Evolutionary conservation across 1,284 basidiomycete species (phyloP), one percentile per base, ranked within the genome.

Genomic region (Fomitopsis pinicola): DNA sequence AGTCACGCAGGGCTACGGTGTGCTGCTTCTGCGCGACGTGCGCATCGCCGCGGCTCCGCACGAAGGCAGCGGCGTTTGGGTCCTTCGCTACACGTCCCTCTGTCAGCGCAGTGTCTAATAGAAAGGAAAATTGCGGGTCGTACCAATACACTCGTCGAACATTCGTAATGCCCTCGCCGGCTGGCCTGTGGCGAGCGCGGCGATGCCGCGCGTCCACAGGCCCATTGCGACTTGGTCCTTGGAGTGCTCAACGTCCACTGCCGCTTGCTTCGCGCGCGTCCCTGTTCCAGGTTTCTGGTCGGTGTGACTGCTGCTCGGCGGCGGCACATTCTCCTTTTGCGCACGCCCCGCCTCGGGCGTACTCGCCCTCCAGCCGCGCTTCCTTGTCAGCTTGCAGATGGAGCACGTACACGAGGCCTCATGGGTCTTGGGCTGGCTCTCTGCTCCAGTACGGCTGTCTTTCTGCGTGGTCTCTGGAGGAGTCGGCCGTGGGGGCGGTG

Each of bases 1-100:
- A 65, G 58, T 69, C 67, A 3, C 10, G 50, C 9, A 66, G 59
- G 10, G 63, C 64, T 5, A 57, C 36, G 3, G 33, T 36, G 57
- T 59, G 60, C 3, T 62, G 45, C n/a, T 58, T 42, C 17, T 19
- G n/a, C 19, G 58, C 42, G 28, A 53, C 55, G 30, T 63, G 55
- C 10, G 63, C 62, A 1, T 44, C 38, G 5, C 60, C 67, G 8
- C 67, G 64, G 15, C 56, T 58, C 5, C 59, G 15, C 33, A 52
- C 62, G 33, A 59, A 61, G 8, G 36, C 17, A 1, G 57, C 38
- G 6, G 60, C 33, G 0, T 28, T 12, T 0, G 56, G 53, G 19
- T 63, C 58, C n/a, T 42, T 12, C 42, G 61, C 64, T 40, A 19
- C 45, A 15, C 35, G 14, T 22, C 22, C 22, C 22, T 22, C 22